Evolutionary conservation across 805 yeast species (phyloP), one percentile per base, ranked within the genome.

Genomic region (Wickerhamomyces sydowiorum): DNA sequence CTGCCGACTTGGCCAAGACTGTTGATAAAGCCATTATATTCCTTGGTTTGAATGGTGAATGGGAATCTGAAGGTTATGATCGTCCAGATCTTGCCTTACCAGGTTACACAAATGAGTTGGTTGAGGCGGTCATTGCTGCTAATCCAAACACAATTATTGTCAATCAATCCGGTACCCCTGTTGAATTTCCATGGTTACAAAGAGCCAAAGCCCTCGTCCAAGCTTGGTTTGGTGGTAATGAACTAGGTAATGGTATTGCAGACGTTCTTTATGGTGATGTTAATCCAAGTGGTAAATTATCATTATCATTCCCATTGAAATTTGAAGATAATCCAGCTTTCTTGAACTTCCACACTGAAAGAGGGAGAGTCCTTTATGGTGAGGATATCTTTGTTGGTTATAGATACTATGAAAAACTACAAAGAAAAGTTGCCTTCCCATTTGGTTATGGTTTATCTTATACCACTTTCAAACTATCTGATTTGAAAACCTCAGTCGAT

Each of bases 321-420:
- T 50, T 66, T 37, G 68, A 73, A 49, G 82, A 79, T 57, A 76
- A 73, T 47, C 84, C 85, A 12, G 69, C 82, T 0, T 78, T 56
- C 58, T 59, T 76, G 52, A 76, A 70, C 60, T 76, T 64, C 62
- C 62, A 64, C 24, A 64, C 79, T 9, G 72, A 72, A 52, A 67
- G 68, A 52, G 83, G 84, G 35, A 61, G 71, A 40, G 76, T 72
- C 25, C 52, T 73, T 42, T 81, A 80, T 50, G 84, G 86, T 44
- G 87, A 81, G 57, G 84, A 79, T 53, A 73, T 80, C 36, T 80
- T 67, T 56, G 75, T 80, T 40, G 86, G 86, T 18, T 79, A 80
- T 64, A 65, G 78, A 45, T 76, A 62, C 62, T 81, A 76, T 58
- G 85, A 80, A 52, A 73, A 73, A 57, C 54, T 64, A 29, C 67